Percentiles rank a stretch among this genome's conserved stretches.
These are phyloP conservation scores for Thalassiosira hispida DNA, from an alignment of 352 stramenopile genomes.

Conservation along the genomic window DNA sequence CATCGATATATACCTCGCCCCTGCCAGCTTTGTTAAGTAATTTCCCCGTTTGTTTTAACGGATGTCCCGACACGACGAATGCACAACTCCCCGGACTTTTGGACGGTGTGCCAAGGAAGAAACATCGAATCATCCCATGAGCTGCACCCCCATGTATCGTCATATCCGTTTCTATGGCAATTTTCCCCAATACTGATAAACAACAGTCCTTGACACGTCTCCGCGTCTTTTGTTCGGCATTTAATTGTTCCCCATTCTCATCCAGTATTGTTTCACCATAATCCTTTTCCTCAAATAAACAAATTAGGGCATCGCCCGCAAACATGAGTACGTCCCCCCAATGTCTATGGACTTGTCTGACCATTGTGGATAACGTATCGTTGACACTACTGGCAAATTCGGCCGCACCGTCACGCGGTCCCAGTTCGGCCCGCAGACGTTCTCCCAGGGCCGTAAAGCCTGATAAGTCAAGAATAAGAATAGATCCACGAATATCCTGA, in stretches of 20 bases:
- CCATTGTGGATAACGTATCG: constrained; percentile 65
- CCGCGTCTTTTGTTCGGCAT: constrained; percentile 36
- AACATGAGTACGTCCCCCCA: constrained; percentile 83
- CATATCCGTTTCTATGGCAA: constrained; percentile 58
- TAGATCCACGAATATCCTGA: constrained; percentile 61
- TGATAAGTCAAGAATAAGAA: constrained; percentile 72
- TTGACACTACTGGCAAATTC: constrained; percentile 66
- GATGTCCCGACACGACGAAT: constrained; percentile 62
- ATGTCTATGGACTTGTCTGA: constrained; percentile 59
- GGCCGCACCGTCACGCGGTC: constrained; percentile 56
- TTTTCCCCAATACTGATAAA: constrained; percentile 56
- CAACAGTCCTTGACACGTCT: constrained; percentile 53
- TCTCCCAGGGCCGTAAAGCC: constrained; percentile 72
- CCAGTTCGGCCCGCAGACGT: constrained; percentile 58
- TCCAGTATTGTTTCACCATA: constrained; percentile 43
- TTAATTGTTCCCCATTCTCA: constrained; percentile 28
- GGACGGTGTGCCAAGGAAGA: constrained; percentile 56
- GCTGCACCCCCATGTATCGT: constrained; percentile 54
- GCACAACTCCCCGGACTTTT: constrained; percentile 53
- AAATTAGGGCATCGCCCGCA: constrained; percentile 78
- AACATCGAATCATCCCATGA: constrained; percentile 59
- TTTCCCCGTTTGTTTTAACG: constrained; percentile 52
- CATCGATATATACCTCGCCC: constrained; percentile 54
- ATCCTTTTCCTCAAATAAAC: constrained; percentile 64
- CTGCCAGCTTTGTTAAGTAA: constrained; percentile 56